Evolutionary conservation across 2,329 filamentous ascomycete genomes (phyloP), one percentile per base, ranked within the genome.

Genomic region (Paracoccidioides lutzii): DNA sequence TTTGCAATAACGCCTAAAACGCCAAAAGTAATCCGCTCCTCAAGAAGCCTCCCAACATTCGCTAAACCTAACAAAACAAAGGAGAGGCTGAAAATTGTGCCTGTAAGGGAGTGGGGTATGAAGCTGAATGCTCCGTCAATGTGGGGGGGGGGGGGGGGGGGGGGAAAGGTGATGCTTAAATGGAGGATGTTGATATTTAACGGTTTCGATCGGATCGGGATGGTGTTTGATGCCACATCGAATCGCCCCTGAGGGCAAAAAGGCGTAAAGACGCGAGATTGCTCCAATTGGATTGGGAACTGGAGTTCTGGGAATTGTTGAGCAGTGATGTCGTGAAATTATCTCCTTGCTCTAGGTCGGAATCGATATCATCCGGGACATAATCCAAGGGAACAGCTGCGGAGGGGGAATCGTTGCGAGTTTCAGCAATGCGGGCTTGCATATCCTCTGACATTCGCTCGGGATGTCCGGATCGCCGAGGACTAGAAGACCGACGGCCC

Each of bases 311-410:
- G 32, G 55, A 44, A 28, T 42, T 54, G 44, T 66, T 67, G 41
- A 73, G 65, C 40, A 70, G 64, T 5, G 69, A 69, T 22, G 62
- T 62, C 32, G 67, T 66, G 8, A 65, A 57, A 43, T 62, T 65
- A 10, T 67, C 66, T 37, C 68, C 73, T 33, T 70, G 69, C 56
- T 77, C 75, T 9, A 74, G 60, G 56, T 78, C 75, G 3, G 67
- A 68, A 37, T 67, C 64, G n/a, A 66, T 65, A 44, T 71, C 66
- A 35, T 68, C 68, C 32, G 62, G 62, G 32, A 63, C 56, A 53
- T 63, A 60, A 3, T 71, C 67, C 14, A 80, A 73, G 7, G 75
- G 76, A 37, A 75, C 70, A 32, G 76, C 76, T 4, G 78, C 73
- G 32, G 77, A 77, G 3, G 76, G 73, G 5, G 76, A 74, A 32